phyloP scores from a whole-genome alignment of 345 rosid genomes.

The Eucalyptus sp. region DNA sequence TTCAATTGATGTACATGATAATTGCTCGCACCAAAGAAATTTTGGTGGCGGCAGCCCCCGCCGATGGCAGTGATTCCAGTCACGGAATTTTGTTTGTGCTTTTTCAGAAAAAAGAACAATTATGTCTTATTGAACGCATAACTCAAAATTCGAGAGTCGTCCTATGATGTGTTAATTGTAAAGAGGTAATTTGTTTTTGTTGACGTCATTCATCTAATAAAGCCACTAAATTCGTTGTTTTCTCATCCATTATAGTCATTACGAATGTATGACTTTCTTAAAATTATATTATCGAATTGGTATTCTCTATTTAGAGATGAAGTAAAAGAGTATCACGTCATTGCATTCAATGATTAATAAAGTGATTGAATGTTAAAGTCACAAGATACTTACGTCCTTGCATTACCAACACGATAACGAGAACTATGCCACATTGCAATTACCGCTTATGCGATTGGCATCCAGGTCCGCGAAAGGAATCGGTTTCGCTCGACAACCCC shows the following conservation, averaged over 20 bases:
- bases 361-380: not conserved
- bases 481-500: not conserved
- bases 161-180: no score
- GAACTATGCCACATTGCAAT: accelerated
- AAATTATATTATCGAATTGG: not conserved
- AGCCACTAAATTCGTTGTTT: not conserved
- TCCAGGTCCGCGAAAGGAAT: no score
- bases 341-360: not conserved
- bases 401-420: not conserved
- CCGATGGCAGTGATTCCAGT: no score
- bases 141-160: no score
- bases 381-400: not conserved
- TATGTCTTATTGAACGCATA: no score
- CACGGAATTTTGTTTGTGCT: no score
- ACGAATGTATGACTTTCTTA: not conserved
- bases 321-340: not conserved
- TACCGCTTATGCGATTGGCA: not conserved
- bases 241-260: not conserved
- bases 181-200: not conserved
- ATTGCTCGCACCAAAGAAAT: not conserved
- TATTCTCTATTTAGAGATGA: not conserved
- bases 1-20: not conserved
- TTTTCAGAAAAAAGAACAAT: no score
- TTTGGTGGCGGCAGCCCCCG: not conserved
- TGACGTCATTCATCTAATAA: not conserved